phyloP scores from a whole-genome alignment of 805 yeast species.

The Schwanniomyces sp. region DNA sequence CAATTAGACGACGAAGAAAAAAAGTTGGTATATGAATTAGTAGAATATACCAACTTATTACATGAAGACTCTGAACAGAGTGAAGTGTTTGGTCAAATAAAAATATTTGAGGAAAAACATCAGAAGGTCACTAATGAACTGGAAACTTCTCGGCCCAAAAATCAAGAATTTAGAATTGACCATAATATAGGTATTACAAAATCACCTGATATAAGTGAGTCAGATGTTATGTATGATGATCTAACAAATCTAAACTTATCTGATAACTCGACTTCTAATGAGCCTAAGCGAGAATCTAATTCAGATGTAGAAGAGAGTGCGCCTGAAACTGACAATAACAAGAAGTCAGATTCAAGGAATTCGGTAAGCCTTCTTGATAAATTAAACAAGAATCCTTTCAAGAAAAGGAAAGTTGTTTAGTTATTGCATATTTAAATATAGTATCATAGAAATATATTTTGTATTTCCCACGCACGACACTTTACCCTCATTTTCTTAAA shows the following conservation, averaged over 20 bases:
- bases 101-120: background rate
- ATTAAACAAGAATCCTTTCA: background rate
- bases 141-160: constrained; percentile 10
- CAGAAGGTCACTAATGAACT: background rate
- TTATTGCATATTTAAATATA: background rate
- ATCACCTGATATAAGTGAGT: constrained; percentile 6
- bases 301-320: background rate
- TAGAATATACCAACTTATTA: constrained; percentile 4
- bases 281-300: background rate
- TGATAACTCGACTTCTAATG: background rate
- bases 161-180: constrained; percentile 15
- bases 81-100: background rate
- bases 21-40: constrained; percentile 1
- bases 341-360: background rate
- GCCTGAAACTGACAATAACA: background rate
- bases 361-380: background rate
- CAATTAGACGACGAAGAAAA: constrained; percentile 2
- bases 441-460: background rate
- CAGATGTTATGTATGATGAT: constrained; percentile 14
- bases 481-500: background rate
- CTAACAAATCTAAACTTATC: constrained; percentile 4
- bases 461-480: background rate
- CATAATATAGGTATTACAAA: constrained; percentile 8
- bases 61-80: background rate
- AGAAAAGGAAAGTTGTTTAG: background rate